These are phyloP conservation scores for Pezizomycotina sp. DNA, from an alignment of 2,329 filamentous ascomycete species.

Conservation along the genomic window DNA sequence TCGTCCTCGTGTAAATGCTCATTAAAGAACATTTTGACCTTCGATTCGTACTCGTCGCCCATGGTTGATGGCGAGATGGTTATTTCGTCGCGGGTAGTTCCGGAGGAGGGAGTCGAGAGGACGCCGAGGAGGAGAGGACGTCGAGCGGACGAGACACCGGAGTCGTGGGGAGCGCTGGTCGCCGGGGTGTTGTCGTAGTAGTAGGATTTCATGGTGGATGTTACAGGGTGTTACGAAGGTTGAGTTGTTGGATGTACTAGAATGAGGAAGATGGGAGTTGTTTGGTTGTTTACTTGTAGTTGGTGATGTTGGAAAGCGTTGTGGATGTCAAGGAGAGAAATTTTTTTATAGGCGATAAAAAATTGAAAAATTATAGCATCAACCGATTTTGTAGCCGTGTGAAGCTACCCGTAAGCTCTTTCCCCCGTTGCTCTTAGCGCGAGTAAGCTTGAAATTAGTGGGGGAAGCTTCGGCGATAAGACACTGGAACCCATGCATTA, in stretches of 20 bases:
- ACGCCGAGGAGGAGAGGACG: constrained; percentile 58
- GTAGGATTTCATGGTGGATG: constrained; percentile 17
- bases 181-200: constrained; percentile 40
- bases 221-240: not conserved
- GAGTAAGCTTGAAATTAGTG: too few species aligned
- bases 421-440: too few species aligned
- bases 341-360: too few species aligned
- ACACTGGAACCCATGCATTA: too few species aligned
- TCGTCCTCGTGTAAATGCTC: constrained; percentile 98
- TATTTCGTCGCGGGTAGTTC: constrained; percentile 92
- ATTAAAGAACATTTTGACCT: constrained; percentile 83
- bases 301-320: not conserved
- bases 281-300: not conserved
- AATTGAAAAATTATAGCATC: too few species aligned
- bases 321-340: not conserved
- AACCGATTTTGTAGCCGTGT: too few species aligned
- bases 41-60: constrained; percentile 76
- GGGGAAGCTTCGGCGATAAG: too few species aligned
- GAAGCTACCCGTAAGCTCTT: too few species aligned
- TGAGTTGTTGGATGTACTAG: not conserved
- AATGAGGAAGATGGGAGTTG: not conserved
- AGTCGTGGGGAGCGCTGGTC: constrained; percentile 91
- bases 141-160: constrained; percentile 53
- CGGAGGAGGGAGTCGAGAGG: constrained; percentile 58
- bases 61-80: constrained; percentile 72